Base-by-base conservation (phyloP, 1,284 basidiomycete species). In the Irpex sp. region DNA sequence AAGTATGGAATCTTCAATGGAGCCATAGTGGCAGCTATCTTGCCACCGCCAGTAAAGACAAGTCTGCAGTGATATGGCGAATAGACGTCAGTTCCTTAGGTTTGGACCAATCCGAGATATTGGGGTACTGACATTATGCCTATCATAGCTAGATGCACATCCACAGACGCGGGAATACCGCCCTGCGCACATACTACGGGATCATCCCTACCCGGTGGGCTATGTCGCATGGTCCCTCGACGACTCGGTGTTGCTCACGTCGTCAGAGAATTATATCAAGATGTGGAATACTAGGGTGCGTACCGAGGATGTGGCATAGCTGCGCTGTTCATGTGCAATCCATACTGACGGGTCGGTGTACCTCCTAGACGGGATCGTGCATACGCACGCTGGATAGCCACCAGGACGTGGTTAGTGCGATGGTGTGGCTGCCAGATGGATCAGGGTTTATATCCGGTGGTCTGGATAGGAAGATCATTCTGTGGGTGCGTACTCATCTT, bases 1-100 rank as follows among this genome's bases (percentile, higher is more conserved):
- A 99, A 75, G 95, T 99, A 11, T 99, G 97, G 96, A 88, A 92
- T 71, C 78, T 98, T 65, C 91, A 91, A 73, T 99, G 96, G 93
- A 97, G 95, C 74, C 93, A 95, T 70, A 88, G 91, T 73, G 97
- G 97, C 3, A 78, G 78, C 57, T 88, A 85, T 70, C 82, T 99
- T 44, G 97, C 96, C 13, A 96, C 90, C 66, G 93, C 91, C 40
- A 92, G 96, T 64, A 92, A 86, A 72, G 96, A 98, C 75, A 87
- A 86, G 77, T 83, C 84, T 2, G 94, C 93, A 6, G 92, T 97
- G 66, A 91, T 98, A 60, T 99, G 96, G 96, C 83, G 83, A 60
- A 82, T 94, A 62, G 87, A 86, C 74, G 93, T 93, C 73, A 73
- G 89, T 80, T 49, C 55, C 65, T 61, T 65, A 51, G 11, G 54